Percentiles rank a stretch among this genome's conserved stretches.
Evolutionary conservation across 2,329 filamentous ascomycete genomes (phyloP).

Genomic region (Neocucurbitaria cava): DNA sequence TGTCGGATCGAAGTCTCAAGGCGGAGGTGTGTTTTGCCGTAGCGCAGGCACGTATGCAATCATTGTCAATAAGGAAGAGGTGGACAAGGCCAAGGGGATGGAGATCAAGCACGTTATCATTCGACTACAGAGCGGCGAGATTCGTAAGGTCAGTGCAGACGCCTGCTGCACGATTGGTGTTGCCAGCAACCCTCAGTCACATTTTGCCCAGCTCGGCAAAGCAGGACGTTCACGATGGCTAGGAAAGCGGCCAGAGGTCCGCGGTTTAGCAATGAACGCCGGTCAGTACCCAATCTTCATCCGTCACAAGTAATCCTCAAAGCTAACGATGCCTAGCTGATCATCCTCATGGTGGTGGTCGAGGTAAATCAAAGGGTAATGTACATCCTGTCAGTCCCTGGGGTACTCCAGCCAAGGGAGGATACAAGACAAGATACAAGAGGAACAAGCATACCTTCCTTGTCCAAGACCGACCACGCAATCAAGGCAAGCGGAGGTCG

Average conservation of each 20-base stretch:
- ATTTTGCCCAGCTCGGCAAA: conserved; percentile 91
- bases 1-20: conserved; percentile 75
- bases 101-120: conserved; percentile 82
- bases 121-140: conserved; percentile 88
- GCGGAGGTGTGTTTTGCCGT: conserved; percentile 87
- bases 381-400: conserved; percentile 93
- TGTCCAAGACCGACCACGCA: conserved; percentile 80
- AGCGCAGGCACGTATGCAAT: conserved; percentile 93
- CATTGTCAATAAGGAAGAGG: conserved; percentile 85
- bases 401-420: conserved; percentile 88
- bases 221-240: conserved; percentile 93
- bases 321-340: conserved; percentile 64
- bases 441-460: conserved; percentile 92
- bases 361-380: conserved; percentile 99
- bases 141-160: conserved; percentile 86
- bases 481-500: conserved; percentile 81
- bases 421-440: conserved; percentile 90
- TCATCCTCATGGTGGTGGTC: conserved; percentile 97
- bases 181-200: conserved; percentile 90
- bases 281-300: conserved; percentile 54
- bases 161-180: conserved; percentile 95
- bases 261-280: conserved; percentile 99
- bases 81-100: conserved; percentile 64
- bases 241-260: conserved; percentile 91
- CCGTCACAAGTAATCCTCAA: background rate